phyloP scores from a whole-genome alignment of 2,329 filamentous ascomycete species.

The Dactylellina haptotyla region DNA sequence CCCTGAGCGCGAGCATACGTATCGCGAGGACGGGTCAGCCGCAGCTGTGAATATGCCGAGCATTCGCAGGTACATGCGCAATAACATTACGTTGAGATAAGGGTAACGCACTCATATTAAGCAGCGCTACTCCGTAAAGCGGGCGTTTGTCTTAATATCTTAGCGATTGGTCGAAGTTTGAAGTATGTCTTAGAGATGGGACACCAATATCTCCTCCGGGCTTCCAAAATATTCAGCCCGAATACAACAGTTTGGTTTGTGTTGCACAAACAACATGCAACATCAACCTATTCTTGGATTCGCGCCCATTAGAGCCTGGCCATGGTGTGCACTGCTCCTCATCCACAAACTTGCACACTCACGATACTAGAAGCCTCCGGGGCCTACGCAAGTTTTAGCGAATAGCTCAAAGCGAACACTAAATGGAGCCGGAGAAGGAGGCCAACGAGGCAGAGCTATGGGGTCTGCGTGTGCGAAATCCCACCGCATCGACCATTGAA shows the following conservation, averaged over 20 bases:
- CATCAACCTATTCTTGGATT: constrained; percentile 1
- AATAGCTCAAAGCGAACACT: neutral
- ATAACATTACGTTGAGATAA: constrained; percentile 10
- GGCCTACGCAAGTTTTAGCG: no score
- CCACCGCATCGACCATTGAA: constrained; percentile 87
- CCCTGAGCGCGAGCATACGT: neutral
- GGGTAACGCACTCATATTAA: neutral
- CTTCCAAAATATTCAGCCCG: constrained; percentile 17
- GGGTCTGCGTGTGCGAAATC: constrained; percentile 71
- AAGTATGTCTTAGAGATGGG: neutral
- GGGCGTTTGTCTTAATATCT: neutral
- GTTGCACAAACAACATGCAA: constrained; percentile 35
- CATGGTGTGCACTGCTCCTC: neutral
- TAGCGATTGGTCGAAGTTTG: neutral
- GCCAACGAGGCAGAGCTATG: constrained; percentile 24
- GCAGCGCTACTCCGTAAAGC: neutral
- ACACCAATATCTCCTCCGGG: no score
- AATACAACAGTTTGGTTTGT: constrained; percentile 35
- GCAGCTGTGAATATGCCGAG: constrained; percentile 30
- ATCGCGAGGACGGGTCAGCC: constrained; percentile 31
- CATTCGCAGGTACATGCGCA: neutral
- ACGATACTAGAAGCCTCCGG: no score
- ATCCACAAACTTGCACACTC: no score
- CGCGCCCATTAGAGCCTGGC: neutral
- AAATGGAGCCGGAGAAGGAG: constrained; percentile 39